Base-by-base conservation (phyloP, 2,329 filamentous ascomycete species). In the Capronia americana region DNA sequence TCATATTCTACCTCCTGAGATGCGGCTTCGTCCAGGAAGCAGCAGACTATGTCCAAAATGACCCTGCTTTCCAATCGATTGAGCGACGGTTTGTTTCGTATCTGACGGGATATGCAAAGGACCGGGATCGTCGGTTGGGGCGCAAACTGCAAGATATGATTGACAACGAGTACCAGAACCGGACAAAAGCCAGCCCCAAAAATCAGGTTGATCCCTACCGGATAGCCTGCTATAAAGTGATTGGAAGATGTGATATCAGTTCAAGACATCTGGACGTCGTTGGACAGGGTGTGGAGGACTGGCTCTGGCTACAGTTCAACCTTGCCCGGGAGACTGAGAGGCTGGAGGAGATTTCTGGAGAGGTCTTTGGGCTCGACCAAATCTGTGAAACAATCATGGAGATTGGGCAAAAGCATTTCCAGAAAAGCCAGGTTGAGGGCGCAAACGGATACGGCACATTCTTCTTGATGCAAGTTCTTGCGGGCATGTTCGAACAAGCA, bases 211-310 rank as follows among this genome's bases (percentile, higher is more conserved):
- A 99, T 77, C 95, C 95, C 28, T 99, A 96, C 81, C 89, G 93
- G 61, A 93, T 97, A 88, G 93, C 94, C 56, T 97, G 95, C 78
- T 98, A 98, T 85, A 98, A 99, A 84, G 89, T 99, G 68, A 90
- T 99, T 73, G 95, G 96, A 54, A 92, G 87, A 57, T 89, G 87
- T 74, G 87, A 90, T 69, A 79, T 89, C 65, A 81, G 78, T 56
- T 82, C 83, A 51, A 82, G 86, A 62, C 86, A 80, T 66, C 77
- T 90, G 41, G 86, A 88, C 53, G 79, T 81, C 4, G 82, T 89
- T 67, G 85, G 81, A 50, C 85, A 86, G 74, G 84, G 82, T 38
- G 85, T 88, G 73, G 87, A 89, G 72, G 87, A 90, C 71, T 90
- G 87, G 87, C 82, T 88, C 69, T 90, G 87, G 87, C 75, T 90